Base-by-base conservation (phyloP, 2,329 filamentous ascomycete genomes). In the Arthrinium phaeospermum region DNA sequence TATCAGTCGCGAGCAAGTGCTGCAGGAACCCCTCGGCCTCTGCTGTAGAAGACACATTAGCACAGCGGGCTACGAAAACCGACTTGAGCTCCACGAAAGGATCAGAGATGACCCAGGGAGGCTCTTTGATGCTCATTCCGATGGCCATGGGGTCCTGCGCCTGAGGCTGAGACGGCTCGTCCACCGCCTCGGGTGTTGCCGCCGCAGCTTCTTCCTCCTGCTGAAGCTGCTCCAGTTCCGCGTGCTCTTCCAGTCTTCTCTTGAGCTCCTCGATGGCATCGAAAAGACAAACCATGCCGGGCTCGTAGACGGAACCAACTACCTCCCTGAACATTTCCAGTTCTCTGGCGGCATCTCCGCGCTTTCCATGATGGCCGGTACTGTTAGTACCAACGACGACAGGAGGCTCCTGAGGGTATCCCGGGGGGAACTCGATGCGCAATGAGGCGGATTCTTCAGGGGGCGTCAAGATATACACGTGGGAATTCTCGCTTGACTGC, bases 261-360 rank as follows among this genome's bases (percentile, higher is more conserved):
- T 84, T 86, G 75, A 93, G 84, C 78, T 93, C 92, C 78, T 98
- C 95, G 49, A 98, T 88, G n/a, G 97, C 88, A 80, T 98, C 96
- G 78, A 95, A 99, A 3, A 99, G 85, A 78, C 95, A 98, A 30
- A 97, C 94, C 70, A 90, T 88, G 0, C 94, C 95, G 0, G 91
- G 88, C 70, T 88, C 86, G 81, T 92, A 98, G 5, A 93, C 88
- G n/a, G 86, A 85, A 0, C 85, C 86, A 45, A 98, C 83, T 0
- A 92, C 91, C 47, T 91, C 86, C 44, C 91, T 86, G 72, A 96
- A 91, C 2, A 93, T 82, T 2, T 89, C 88, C n/a, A 95, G 86
- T 69, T 94, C 89, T 70, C 90, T 86, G 69, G 89, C 91, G 1
- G 94, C 94, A 74, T 93, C 91, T 49, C 95, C 94, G 78, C 90